Conservation (phyloP, 2,329 filamentous ascomycete genomes). For the Penicillium sp. region DNA sequence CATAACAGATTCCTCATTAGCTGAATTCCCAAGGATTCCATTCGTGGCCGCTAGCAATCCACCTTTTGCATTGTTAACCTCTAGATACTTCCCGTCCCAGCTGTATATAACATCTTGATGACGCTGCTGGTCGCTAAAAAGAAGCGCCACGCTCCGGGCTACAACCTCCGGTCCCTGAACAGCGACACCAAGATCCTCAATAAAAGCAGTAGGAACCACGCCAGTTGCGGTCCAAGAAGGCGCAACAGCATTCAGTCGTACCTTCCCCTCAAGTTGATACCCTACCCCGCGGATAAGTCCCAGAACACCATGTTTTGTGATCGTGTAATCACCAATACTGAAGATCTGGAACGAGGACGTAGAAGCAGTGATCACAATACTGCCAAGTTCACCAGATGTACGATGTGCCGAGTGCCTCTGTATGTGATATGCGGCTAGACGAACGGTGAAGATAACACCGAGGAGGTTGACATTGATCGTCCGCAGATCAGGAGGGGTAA, state of each 20-base stretch:
- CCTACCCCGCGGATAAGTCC: constrained; percentile 54
- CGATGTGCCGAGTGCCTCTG: constrained; percentile 43
- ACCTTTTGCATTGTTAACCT: constrained; percentile 52
- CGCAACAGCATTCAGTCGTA: constrained; percentile 58
- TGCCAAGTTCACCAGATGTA: constrained; percentile 41
- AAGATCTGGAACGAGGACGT: constrained; percentile 53
- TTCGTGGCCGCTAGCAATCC: constrained; percentile 17
- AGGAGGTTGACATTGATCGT: constrained; percentile 54
- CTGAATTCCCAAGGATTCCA: constrained; percentile 8
- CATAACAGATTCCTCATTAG: constrained; percentile 13
- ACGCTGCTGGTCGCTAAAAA: constrained; percentile 52
- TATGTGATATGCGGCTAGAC: constrained; percentile 53
- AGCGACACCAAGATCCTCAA: constrained; percentile 12
- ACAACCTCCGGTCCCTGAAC: constrained; percentile 51
- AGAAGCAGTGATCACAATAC: constrained; percentile 56
- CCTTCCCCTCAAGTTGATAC: constrained; percentile 44
- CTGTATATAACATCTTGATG: constrained; percentile 57
- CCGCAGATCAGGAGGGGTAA: constrained; percentile 46
- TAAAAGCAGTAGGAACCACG: constrained; percentile 44
- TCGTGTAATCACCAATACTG: constrained; percentile 53
- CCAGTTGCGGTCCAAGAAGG: constrained; percentile 57
- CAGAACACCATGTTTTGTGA: constrained; percentile 57
- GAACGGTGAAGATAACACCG: constrained; percentile 52
- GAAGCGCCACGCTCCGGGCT: constrained; percentile 49
- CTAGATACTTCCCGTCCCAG: constrained; percentile 50